Evolutionary conservation across 441 rosid genomes (phyloP).

Genomic region (California macrophylla): DNA sequence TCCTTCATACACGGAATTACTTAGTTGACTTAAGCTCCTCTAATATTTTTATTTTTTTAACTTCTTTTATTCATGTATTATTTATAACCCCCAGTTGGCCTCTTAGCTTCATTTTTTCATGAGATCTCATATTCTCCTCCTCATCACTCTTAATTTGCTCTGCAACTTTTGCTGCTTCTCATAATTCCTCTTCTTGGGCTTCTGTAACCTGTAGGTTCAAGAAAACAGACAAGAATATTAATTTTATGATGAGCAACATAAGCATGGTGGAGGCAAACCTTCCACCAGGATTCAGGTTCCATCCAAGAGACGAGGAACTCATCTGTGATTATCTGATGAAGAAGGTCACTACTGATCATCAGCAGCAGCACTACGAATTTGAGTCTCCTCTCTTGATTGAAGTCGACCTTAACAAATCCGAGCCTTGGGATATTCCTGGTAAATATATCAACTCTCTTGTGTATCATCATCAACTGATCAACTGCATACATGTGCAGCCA

Average conservation of each 20-base stretch:
- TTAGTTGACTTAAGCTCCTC: neutral
- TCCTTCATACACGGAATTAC: neutral
- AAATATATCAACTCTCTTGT: neutral
- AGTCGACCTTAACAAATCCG: constrained; percentile 62
- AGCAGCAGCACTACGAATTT: constrained; percentile 7
- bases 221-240: neutral
- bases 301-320: constrained; percentile 63
- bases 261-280: constrained; percentile 38
- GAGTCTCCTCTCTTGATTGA: constrained; percentile 25
- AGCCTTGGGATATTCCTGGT: constrained; percentile 80
- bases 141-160: neutral
- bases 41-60: neutral
- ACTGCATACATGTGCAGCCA: neutral
- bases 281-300: constrained; percentile 65
- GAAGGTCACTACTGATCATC: constrained; percentile 22
- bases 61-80: neutral
- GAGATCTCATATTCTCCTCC: neutral
- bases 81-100: neutral
- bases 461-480: neutral
- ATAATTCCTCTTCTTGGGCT: neutral
- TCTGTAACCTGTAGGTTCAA: neutral
- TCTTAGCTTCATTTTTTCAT: neutral
- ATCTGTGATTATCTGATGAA: constrained; percentile 51
- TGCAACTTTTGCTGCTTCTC: neutral
- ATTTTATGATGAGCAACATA: constrained; percentile 23